phyloP scores from a whole-genome alignment of 2,329 filamentous ascomycete genomes.

The Onygenales sp. region DNA sequence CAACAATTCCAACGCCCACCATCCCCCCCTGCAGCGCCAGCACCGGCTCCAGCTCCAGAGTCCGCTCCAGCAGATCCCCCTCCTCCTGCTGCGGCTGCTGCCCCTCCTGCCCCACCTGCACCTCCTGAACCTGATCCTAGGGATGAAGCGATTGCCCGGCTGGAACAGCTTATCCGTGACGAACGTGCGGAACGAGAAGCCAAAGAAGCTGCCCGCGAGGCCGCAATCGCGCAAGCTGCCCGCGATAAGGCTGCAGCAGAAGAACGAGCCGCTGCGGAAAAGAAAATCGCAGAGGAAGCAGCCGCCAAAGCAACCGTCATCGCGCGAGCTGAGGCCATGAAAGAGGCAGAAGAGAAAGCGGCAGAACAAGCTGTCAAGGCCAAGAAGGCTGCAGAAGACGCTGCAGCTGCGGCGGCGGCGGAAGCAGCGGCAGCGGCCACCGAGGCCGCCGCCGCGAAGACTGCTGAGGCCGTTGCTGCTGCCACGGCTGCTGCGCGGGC shows the following conservation, averaged over 20 bases:
- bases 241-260: constrained; percentile 25
- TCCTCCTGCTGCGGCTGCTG: constrained; percentile 13
- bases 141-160: constrained; percentile 50
- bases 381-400: constrained; percentile 28
- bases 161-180: constrained; percentile 48
- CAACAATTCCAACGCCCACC: constrained; percentile 26
- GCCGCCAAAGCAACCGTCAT: constrained; percentile 22
- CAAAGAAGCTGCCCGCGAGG: constrained; percentile 30
- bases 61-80: constrained; percentile 14
- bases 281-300: constrained; percentile 33
- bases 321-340: constrained; percentile 36
- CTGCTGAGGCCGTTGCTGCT: constrained; percentile 22
- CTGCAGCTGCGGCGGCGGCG: constrained; percentile 27
- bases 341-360: constrained; percentile 38
- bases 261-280: constrained; percentile 30
- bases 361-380: constrained; percentile 35
- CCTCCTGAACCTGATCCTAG: constrained; percentile 34
- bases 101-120: constrained; percentile 17
- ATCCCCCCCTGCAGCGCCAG: constrained; percentile 18
- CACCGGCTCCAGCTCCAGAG: neutral
- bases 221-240: constrained; percentile 45
- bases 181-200: constrained; percentile 33
- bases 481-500: constrained; percentile 21
- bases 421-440: constrained; percentile 24
- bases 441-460: constrained; percentile 23